phyloP scores from a whole-genome alignment of 768 basidiomycete species.

The Lactifluus piperatus region DNA sequence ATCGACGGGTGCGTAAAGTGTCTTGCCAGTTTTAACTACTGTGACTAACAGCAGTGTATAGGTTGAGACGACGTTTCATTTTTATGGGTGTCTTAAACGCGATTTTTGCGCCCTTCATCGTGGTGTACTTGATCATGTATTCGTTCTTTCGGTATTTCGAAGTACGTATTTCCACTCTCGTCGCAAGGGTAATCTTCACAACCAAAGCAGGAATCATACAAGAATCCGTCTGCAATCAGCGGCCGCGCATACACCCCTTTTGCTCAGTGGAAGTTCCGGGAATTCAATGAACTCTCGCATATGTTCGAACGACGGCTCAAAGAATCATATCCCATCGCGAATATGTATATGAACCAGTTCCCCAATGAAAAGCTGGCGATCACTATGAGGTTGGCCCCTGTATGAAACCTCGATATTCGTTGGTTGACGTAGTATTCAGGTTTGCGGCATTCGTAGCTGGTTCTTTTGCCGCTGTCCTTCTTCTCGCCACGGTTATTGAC shows the following conservation, averaged over 20 bases:
- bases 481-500: conserved; percentile 86
- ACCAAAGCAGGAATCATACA: conserved; percentile 82
- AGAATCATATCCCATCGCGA: conserved; percentile 82
- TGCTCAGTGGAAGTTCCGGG: conserved; percentile 97
- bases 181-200: neutral
- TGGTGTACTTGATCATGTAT: conserved; percentile 92
- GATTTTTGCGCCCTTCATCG: conserved; percentile 93
- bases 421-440: conserved; percentile 32
- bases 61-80: conserved; percentile 77
- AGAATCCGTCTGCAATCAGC: conserved; percentile 93
- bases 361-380: conserved; percentile 90
- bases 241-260: conserved; percentile 89
- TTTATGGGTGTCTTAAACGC: conserved; percentile 98
- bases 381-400: conserved; percentile 65
- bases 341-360: conserved; percentile 95
- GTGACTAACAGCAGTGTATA: conserved; percentile 26
- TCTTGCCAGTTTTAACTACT: neutral
- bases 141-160: conserved; percentile 99
- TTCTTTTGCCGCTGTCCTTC: conserved; percentile 91
- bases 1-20: conserved; percentile 60
- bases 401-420: neutral
- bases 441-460: conserved; percentile 96
- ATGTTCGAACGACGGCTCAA: conserved; percentile 80
- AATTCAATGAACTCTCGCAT: conserved; percentile 97
- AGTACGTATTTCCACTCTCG: conserved; percentile 37